A percentile compares a stretch with the other conserved stretches of the same genome.
phyloP scores from a whole-genome alignment of 495 filamentous ascomycete species.

The Rhypophila decipiens region DNA sequence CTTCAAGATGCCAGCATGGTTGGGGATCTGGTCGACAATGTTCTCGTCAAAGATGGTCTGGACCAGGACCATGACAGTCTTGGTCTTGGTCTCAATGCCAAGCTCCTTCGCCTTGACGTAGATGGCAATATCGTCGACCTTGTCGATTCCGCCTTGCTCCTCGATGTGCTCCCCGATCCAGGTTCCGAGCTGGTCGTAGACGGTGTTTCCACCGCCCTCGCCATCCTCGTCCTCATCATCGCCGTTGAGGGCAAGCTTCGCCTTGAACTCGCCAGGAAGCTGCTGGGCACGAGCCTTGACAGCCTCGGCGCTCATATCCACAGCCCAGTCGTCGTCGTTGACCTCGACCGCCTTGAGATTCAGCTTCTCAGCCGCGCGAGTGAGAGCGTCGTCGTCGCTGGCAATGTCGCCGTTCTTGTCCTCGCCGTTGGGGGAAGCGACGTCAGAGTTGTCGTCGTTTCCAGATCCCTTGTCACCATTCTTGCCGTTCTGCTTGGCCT shows the following conservation, averaged over 20 bases:
- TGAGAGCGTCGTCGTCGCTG: slow-evolving; percentile 87
- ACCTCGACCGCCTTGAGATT: slow-evolving; percentile 48
- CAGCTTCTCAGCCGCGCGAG: slow-evolving; percentile 75
- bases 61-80: slow-evolving; percentile 83
- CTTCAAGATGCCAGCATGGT: slow-evolving; percentile 78
- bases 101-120: slow-evolving; percentile 95
- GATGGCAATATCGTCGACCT: slow-evolving; percentile 80
- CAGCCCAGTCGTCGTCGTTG: slow-evolving; percentile 87
- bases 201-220: slow-evolving; percentile 66
- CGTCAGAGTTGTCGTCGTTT: slow-evolving; percentile 64
- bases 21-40: slow-evolving; percentile 72
- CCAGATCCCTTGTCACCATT: slow-evolving; percentile 57
- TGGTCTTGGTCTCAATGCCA: slow-evolving; percentile 92
- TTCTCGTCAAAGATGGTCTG: slow-evolving; percentile 90
- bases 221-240: slow-evolving; percentile 80
- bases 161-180: slow-evolving; percentile 78
- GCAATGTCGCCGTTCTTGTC: slow-evolving; percentile 62
- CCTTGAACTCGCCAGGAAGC: slow-evolving; percentile 85
- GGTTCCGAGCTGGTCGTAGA: slow-evolving; percentile 87
- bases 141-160: slow-evolving; percentile 61
- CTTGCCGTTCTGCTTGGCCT: slow-evolving; percentile 75
- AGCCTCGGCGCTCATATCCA: slow-evolving; percentile 90
- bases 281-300: slow-evolving; percentile 89
- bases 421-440: slow-evolving; percentile 61
- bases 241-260: slow-evolving; percentile 75